Conservation (phyloP, 1,139 yeast genomes). For the Yamadazyma atmosphaerica region DNA sequence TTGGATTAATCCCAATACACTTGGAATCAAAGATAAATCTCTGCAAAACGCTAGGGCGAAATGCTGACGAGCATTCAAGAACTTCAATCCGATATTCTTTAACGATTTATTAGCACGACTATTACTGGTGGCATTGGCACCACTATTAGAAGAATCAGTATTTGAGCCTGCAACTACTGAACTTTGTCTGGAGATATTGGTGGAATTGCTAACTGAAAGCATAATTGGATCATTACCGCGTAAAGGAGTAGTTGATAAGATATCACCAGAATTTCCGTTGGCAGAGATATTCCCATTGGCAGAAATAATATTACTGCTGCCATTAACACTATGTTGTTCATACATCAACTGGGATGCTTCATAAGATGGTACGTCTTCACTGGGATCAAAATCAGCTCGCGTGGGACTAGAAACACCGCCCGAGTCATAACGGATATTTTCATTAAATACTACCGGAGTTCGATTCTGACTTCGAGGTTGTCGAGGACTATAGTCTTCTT, state of each 20-base stretch:
- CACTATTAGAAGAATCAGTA: slow-evolving; percentile 6
- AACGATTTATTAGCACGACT: slow-evolving; percentile 21
- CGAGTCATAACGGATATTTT: slow-evolving; percentile 7
- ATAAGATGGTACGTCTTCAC: slow-evolving; percentile 46
- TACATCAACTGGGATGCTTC: slow-evolving; percentile 45
- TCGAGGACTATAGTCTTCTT: slow-evolving; percentile 34
- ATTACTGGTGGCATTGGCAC: slow-evolving; percentile 8
- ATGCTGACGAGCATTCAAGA: slow-evolving; percentile 75
- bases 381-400: slow-evolving; percentile 27
- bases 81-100: slow-evolving; percentile 61
- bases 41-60: slow-evolving; percentile 70
- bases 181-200: slow-evolving; percentile 16
- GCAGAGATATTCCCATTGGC: not conserved
- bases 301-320: not conserved
- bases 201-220: slow-evolving; percentile 11
- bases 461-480: slow-evolving; percentile 12
- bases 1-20: slow-evolving; percentile 53
- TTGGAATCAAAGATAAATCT: slow-evolving; percentile 69
- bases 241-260: not conserved
- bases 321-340: slow-evolving; percentile 10
- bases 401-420: slow-evolving; percentile 6
- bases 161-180: slow-evolving; percentile 15
- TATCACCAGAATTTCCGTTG: not conserved
- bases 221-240: slow-evolving; percentile 4
- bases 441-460: slow-evolving; percentile 12